Conservation (phyloP, 495 filamentous ascomycete genomes). For the Penicillium diatomitis region DNA sequence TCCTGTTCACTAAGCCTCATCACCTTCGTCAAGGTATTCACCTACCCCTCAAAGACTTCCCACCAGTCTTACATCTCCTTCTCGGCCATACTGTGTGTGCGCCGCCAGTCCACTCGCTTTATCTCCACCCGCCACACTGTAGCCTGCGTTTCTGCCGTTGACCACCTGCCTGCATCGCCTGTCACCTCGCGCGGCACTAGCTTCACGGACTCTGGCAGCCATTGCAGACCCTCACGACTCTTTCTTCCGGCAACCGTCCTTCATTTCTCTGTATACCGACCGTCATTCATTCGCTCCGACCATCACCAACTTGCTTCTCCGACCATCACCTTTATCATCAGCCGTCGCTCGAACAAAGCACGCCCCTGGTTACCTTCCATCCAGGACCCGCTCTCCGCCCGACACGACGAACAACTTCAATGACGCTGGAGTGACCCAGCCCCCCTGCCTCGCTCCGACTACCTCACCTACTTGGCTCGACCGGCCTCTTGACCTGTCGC, state of each 20-base stretch:
- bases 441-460: background rate
- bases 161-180: conserved; percentile 6
- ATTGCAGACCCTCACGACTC: background rate
- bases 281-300: conserved; percentile 5
- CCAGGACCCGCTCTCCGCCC: background rate
- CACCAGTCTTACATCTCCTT: background rate
- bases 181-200: background rate
- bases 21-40: conserved; percentile 4
- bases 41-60: conserved; percentile 1
- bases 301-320: background rate
- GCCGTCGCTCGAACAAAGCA: too few species aligned
- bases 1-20: conserved; percentile 3
- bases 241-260: conserved; percentile 1
- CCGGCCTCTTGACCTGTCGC: background rate
- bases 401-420: background rate
- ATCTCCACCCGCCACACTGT: background rate
- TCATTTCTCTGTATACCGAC: conserved; percentile 2
- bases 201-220: conserved; percentile 1
- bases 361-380: background rate
- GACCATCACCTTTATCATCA: too few species aligned
- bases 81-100: conserved; percentile 30
- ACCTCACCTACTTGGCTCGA: background rate
- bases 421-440: conserved; percentile 3
- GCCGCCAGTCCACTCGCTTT: conserved; percentile 28
- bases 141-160: background rate